Evolutionary conservation across 805 yeast genomes (phyloP).

Genomic region (Citeromyces nyonsensis): DNA sequence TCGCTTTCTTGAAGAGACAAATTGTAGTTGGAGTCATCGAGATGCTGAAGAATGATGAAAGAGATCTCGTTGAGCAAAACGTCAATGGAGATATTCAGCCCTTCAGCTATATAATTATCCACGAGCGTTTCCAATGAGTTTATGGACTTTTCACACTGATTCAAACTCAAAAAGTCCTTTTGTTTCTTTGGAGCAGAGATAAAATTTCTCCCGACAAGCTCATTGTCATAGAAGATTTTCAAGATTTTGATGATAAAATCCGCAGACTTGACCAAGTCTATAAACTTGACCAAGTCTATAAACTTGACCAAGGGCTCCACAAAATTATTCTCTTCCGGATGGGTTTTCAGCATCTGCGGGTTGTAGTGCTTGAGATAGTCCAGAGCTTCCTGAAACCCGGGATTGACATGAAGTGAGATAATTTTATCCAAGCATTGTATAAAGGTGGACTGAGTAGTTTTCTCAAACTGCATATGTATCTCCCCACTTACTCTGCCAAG

Average conservation of each 20-base stretch:
- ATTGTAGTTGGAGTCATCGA: slow-evolving; percentile 35
- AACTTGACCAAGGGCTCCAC: slow-evolving; percentile 82
- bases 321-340: slow-evolving; percentile 6
- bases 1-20: slow-evolving; percentile 12
- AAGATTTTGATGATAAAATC: slow-evolving; percentile 88
- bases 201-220: slow-evolving; percentile 39
- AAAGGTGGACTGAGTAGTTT: no score
- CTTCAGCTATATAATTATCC: slow-evolving; percentile 86
- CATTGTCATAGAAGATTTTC: slow-evolving; percentile 81
- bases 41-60: slow-evolving; percentile 7
- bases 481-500: no score
- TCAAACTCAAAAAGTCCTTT: slow-evolving; percentile 62
- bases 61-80: slow-evolving; percentile 67
- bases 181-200: slow-evolving; percentile 29
- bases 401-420: slow-evolving; percentile 40
- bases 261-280: slow-evolving; percentile 85
- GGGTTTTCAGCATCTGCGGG: slow-evolving; percentile 24
- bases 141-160: slow-evolving; percentile 53
- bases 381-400: slow-evolving; percentile 77
- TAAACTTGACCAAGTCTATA: slow-evolving; percentile 73
- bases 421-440: no score
- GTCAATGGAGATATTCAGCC: slow-evolving; percentile 83
- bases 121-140: slow-evolving; percentile 56
- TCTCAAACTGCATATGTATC: no score
- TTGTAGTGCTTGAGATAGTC: slow-evolving; percentile 54